Base-by-base conservation (phyloP, 768 basidiomycete genomes). In the Boletellus emodensis region DNA sequence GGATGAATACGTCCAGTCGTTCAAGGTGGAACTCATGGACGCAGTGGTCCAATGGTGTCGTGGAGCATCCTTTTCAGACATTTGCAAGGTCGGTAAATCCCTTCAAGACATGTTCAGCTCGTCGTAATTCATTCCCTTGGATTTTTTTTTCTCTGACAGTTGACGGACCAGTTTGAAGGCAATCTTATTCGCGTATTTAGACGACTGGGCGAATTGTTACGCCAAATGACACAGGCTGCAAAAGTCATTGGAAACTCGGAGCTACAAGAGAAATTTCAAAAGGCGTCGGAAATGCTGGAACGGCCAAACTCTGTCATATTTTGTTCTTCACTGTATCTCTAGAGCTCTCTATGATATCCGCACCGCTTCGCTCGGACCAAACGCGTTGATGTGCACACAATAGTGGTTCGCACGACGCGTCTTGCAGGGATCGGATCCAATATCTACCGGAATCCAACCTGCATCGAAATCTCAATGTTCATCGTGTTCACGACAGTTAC, bases 11-110 rank as follows among this genome's bases (percentile, higher is more conserved):
- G 91, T 99, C 2, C 78, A 85, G 46, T 92, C 89, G 11, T 99
- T 99, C 83, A 98, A 97, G 71, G 91, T 96, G 17, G 95, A 97
- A 63, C 82, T 99, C 44, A 99, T 98, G 94, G 96, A 98, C 56
- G 91, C 90, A 1, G 96, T 98, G 10, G 78, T 93, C 33, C 89
- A 93, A 54, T 99, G 96, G 96, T 98, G 95, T 72, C 84, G 91
- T n/a, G 96, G 96, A 4, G 90, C 94, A 14, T 91, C 90, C 24
- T 99, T 99, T 71, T 76, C 88, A 1, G 95, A 99, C 22, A 93
- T 97, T 49, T 93, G 90, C 80, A 96, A 96, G 82, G 94, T 90
- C 36, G 9, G 51, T 55, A n/a, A 4, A 17, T 30, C 36, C 11
- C 15, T 6, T 39, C 17, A 4, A 38, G 14, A 45, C 17, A 22